Base-by-base conservation (phyloP, 768 basidiomycete species). In the Lentinula sp. region DNA sequence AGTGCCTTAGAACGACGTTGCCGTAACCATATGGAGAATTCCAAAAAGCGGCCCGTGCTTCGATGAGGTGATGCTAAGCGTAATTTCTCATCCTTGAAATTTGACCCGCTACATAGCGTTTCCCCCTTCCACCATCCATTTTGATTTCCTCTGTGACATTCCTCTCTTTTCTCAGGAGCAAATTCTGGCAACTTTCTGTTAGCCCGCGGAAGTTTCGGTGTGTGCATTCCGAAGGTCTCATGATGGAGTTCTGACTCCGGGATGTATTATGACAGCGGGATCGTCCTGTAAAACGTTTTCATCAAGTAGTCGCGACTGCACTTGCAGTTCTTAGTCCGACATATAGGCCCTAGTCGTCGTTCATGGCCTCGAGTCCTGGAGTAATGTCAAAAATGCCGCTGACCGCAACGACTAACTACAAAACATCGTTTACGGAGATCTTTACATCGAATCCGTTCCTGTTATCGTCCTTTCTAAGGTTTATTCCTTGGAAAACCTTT, bases 401-500 rank as follows among this genome's bases (percentile, higher is more conserved):
- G 34, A 18, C 40, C 7, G n/a, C 34, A 31, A 56, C 55, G 10
- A 28, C 10, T 15, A 28, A 18, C 40, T 34, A 34, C 51, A 34
- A 34, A 15, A 23, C 55, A 16, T 8, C 55, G 8, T 56, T 56
- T 6, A 56, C 55, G 40, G 40, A 56, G 21, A 13, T 56, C 6
- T 45, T 61, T 23, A 16, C 49, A 49, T 49, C 45, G 4, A 63
- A 68, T 16, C 70, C 72, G 1, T 61, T 49, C 3, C 42, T 73
- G 9, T 61, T 74, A 5, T 66, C 72, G 7, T 63, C 65, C 18
- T 50, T 79, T 16, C 59, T 78, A 15, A 61, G 59, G 5, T 69
- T 70, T 45, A 59, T 78, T 40, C 69, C 74, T 64, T 83, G 80
- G 80, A 45, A 65, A 4, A 74, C 77, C 45, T 67, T 71, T 34